Conservation (phyloP, 2,329 filamentous ascomycete species). For the Exophiala alcalophila region DNA sequence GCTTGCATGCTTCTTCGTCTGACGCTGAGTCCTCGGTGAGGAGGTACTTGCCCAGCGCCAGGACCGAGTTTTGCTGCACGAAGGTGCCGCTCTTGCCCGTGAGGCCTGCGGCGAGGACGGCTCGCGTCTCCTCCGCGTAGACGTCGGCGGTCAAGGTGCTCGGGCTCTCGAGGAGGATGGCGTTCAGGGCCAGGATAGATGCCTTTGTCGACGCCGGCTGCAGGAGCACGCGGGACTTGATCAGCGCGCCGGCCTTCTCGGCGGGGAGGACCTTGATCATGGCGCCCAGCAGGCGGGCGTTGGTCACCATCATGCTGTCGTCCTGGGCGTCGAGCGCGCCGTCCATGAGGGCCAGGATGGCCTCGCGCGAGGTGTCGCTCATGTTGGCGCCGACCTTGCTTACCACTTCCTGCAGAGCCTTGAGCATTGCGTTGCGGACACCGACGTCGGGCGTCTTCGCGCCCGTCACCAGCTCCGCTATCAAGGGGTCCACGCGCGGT, state of each 20-base stretch:
- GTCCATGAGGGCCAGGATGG: constrained; percentile 88
- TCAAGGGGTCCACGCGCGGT: constrained; percentile 89
- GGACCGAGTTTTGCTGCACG: constrained; percentile 53
- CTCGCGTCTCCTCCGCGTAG: constrained; percentile 70
- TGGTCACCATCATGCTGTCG: constrained; percentile 75
- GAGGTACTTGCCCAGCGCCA: constrained; percentile 29
- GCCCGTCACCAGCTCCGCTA: constrained; percentile 88
- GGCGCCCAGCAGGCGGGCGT: constrained; percentile 83
- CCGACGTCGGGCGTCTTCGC: constrained; percentile 85
- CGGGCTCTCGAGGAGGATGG: constrained; percentile 78
- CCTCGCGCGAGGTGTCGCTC: constrained; percentile 81
- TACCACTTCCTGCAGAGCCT: constrained; percentile 92
- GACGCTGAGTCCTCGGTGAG: constrained; percentile 38
- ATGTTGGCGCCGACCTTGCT: constrained; percentile 93
- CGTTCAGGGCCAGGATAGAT: constrained; percentile 83
- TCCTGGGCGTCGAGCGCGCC: constrained; percentile 73
- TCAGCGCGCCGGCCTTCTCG: constrained; percentile 61
- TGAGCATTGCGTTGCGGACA: constrained; percentile 93
- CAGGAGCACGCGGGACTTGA: constrained; percentile 75
- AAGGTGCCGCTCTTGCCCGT: constrained; percentile 69
- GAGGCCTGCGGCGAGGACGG: constrained; percentile 78
- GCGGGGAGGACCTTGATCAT: constrained; percentile 80
- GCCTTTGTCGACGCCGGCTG: constrained; percentile 70
- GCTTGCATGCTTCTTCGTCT: constrained; percentile 68
- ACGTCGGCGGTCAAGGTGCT: constrained; percentile 61